phyloP scores from a whole-genome alignment of 768 basidiomycete species.

The Lentinus brumalis region DNA sequence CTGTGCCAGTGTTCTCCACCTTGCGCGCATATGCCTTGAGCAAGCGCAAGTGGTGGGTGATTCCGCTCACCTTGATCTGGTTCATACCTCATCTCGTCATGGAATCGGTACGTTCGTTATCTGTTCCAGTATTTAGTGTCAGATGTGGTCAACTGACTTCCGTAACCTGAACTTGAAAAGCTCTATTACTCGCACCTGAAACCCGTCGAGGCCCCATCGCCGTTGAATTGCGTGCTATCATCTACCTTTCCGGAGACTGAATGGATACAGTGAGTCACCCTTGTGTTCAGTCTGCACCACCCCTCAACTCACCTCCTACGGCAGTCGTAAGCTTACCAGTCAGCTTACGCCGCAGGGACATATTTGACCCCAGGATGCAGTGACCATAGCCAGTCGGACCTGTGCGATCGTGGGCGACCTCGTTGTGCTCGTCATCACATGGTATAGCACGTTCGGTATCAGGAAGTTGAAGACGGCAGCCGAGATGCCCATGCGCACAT shows the following conservation, averaged over 20 bases:
- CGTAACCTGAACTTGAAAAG: not conserved
- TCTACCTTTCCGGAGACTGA: not conserved
- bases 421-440: constrained; percentile 7
- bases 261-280: too few relatives aligned
- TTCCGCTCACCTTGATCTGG: not conserved
- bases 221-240: constrained; percentile 5
- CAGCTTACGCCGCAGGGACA: not conserved
- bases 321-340: too few relatives aligned
- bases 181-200: constrained; percentile 2
- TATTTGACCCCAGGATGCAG: not conserved
- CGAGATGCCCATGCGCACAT: not conserved
- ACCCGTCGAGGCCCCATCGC: not conserved
- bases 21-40: constrained; percentile 12
- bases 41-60: constrained; percentile 7
- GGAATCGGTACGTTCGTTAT: not conserved
- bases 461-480: not conserved
- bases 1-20: constrained; percentile 1
- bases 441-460: constrained; percentile 9
- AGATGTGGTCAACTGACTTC: too few relatives aligned
- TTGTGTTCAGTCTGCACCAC: too few relatives aligned
- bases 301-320: too few relatives aligned
- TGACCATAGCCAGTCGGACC: not conserved
- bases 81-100: constrained; percentile 4
- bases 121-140: too few relatives aligned
- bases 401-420: constrained; percentile 11